Conservation (phyloP, 108 stramenopile genomes). For the Cyclotella cryptica region DNA sequence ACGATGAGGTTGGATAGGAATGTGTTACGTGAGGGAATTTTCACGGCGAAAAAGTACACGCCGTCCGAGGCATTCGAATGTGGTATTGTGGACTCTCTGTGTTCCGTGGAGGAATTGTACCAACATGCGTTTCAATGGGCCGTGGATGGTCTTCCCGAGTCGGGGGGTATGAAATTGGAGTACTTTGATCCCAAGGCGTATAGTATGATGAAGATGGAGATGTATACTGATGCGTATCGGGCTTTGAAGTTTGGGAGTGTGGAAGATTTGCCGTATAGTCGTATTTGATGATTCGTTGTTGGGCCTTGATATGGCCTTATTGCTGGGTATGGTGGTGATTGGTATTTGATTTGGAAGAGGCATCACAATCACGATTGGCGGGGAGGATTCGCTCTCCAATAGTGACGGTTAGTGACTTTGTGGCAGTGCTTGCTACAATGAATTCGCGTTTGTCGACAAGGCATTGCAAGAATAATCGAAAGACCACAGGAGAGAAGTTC, state of each 20-base stretch:
- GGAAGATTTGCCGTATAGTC: constrained; percentile 47
- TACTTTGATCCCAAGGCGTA: constrained; percentile 56
- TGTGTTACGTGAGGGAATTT: constrained; percentile 54
- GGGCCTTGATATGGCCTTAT: background rate
- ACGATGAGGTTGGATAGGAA: background rate
- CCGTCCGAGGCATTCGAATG: constrained; percentile 39
- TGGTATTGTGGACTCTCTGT: constrained; percentile 55
- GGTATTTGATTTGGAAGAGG: too few relatives aligned
- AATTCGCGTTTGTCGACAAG: too few relatives aligned
- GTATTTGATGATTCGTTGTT: constrained; percentile 37
- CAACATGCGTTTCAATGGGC: constrained; percentile 44
- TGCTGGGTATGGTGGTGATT: background rate
- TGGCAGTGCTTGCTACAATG: too few relatives aligned
- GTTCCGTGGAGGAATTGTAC: constrained; percentile 41
- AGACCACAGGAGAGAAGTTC: too few relatives aligned
- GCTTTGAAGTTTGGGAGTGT: constrained; percentile 56
- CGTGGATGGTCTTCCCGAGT: constrained; percentile 46
- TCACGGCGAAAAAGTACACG: constrained; percentile 55
- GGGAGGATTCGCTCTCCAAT: too few relatives aligned
- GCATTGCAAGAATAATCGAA: too few relatives aligned
- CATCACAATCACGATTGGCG: too few relatives aligned
- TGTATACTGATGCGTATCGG: constrained; percentile 62
- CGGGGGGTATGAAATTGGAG: constrained; percentile 36
- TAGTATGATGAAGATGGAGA: constrained; percentile 59
- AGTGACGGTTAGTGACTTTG: too few relatives aligned